Evolutionary conservation across 2,329 filamentous ascomycete genomes (phyloP), one percentile per base, ranked within the genome.

Genomic region (Colletotrichum tanaceti): DNA sequence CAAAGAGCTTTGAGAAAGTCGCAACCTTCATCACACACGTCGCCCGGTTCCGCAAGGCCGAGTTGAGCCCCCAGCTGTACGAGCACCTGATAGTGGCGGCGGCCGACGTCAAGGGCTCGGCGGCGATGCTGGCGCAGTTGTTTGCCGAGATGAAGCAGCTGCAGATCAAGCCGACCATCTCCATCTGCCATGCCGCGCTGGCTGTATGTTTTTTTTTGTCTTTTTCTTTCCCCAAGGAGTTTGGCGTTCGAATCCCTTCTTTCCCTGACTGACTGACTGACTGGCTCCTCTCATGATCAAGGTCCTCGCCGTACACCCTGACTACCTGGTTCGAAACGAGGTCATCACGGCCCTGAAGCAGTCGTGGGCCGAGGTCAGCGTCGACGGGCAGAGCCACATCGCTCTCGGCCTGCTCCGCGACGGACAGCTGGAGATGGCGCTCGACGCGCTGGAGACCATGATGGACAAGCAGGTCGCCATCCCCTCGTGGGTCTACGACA

Each of bases 241-340:
- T 4, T 24, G 20, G 20, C 35, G 20, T 5, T 39, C 1, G 16
- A 5, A 11, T 6, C n/a, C 28, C 10, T 7, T 38, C 3, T 32
- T 18, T n/a, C n/a, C n/a, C n/a, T n/a, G n/a, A n/a, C n/a, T n/a
- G n/a, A n/a, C n/a, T n/a, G n/a, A n/a, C n/a, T n/a, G n/a, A n/a
- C 7, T 10, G 53, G 44, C 72, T 63, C 71, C 6, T n/a, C n/a
- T n/a, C n/a, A n/a, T 1, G 4, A 22, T 71, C n/a, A n/a, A 91
- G 84, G 90, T 87, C 5, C 83, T 98, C 28, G 88, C 92, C 0
- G 87, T 96, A 10, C 96, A 98, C 76, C 93, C 95, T 0, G 92
- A 98, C 78, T 95, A 97, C 73, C 73, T 93, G 6, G 81, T 96
- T 28, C 89, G 94, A 43, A 86, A 87, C 61, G 85, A 90, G 43